Evolutionary conservation across 331 rosid genomes (phyloP).

Genomic region (Phaseolus coccineus): DNA sequence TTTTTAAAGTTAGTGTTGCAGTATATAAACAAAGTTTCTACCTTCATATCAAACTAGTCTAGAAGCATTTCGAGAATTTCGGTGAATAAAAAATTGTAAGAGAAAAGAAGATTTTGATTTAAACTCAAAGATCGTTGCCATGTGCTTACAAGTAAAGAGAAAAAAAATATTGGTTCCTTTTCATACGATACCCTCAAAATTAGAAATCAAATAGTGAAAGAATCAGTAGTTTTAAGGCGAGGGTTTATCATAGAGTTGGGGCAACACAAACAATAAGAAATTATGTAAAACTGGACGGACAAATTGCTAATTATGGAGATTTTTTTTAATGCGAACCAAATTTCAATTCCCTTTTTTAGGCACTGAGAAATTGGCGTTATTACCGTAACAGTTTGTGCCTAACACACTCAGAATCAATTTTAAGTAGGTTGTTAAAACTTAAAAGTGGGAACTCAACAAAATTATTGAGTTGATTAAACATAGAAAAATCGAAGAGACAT

Average conservation of each 20-base stretch:
- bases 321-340: background rate
- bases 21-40: background rate
- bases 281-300: background rate
- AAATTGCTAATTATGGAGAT: background rate
- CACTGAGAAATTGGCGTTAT: background rate
- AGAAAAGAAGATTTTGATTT: background rate
- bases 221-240: background rate
- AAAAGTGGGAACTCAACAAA: slow-evolving; percentile 28
- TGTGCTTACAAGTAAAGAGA: background rate
- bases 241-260: background rate
- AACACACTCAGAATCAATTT: background rate
- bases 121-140: background rate
- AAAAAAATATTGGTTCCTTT: background rate
- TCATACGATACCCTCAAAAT: background rate
- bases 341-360: background rate
- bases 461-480: slow-evolving; percentile 19
- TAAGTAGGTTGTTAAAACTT: background rate
- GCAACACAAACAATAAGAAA: background rate
- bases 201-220: background rate
- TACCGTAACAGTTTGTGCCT: background rate
- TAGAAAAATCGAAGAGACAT: slow-evolving; percentile 27
- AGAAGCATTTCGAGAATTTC: too few relatives aligned
- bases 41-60: background rate
- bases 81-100: background rate
- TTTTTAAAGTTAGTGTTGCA: background rate